Evolutionary conservation across 495 filamentous ascomycete species (phyloP), one percentile per base, ranked within the genome.

Genomic region (Wilcoxina mikolae): DNA sequence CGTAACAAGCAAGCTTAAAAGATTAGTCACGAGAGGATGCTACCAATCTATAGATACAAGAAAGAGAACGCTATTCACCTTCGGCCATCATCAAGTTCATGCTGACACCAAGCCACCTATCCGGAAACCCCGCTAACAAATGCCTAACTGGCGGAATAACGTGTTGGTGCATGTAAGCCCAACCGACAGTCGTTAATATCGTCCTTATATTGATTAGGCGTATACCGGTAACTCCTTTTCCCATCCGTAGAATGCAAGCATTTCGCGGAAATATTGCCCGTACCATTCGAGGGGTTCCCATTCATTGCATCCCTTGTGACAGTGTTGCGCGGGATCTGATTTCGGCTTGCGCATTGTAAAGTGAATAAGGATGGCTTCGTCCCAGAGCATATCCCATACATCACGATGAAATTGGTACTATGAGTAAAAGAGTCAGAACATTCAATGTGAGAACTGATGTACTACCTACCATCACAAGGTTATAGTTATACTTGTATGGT

Each of bases 401-500:
- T 26, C 25, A 9, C 60, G 57, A 45, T 65, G 62, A 18, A 48
- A 64, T 64, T 65, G 60, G 48, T 65, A 65, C 62, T 65, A 54
- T 51, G 3, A 3, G 23, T 49, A 20, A 20, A 43, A 43, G 39
- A 11, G 15, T 7, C 12, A 46, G 58, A 42, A 51, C 45, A 11
- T 33, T 11, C 23, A 28, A 17, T 23, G 17, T 15, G 2, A 12
- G 35, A 41, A 46, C 24, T 22, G 28, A 28, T 2, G n/a, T 20
- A 23, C 10, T 4, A 15, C 48, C n/a, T 51, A 64, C 62, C 62
- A 65, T 65, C 9, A 65, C 56, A 20, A 65, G 18, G 29, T 65
- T 65, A 1, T 60, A 60, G 18, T 65, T 65, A 33, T 65, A 65
- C 38, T 64, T 64, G 45, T 64, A 65, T 26, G 62, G 62, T 29